Base-by-base conservation (phyloP, 2,329 filamentous ascomycete genomes). In the Lecanicillium sp. region DNA sequence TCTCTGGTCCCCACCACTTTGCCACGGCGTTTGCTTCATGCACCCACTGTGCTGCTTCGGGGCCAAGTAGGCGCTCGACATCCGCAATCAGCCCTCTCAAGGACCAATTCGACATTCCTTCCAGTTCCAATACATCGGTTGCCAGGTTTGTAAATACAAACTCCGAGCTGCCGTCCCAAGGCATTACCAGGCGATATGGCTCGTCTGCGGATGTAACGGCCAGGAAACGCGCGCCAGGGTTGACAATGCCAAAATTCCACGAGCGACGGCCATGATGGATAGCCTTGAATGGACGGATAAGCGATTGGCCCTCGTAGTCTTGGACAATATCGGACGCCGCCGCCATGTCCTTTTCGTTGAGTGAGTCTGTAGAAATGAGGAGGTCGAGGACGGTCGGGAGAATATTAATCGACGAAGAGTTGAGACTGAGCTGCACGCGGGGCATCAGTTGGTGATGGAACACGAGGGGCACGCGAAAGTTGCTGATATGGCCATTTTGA, bases 161-260 rank as follows among this genome's bases (percentile, higher is more conserved):
- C 17, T 46, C 44, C n/a, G 47, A 37, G 22, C 40, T 42, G 32
- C 44, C 40, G 29, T 43, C 40, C n/a, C 48, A 43, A 6, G 48
- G 48, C 15, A 50, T 43, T 8, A 49, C 44, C 20, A 50, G 37
- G 31, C 44, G 35, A 41, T 44, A 50, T 4, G 37, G 25, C 19
- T 42, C 36, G 16, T 43, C 43, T 19, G 35, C 48, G 20, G 32
- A 45, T 17, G 48, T 50, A 15, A 50, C 41, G 11, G 41, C 43
- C 13, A 51, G 36, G 37, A 49, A 47, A 9, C 44, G 41, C 17
- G 42, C 46, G 16, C 49, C 49, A n/a, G 45, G 40, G 39, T 51
- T 51, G 45, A 84, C 51, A 73, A 78, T 16, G 71, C 75, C 39
- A 72, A 75, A 42, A 57, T 79, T 33, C 75, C 75, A 6, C 58